Conservation (phyloP, 768 basidiomycete genomes). For the Xerocomus potaroensis region DNA sequence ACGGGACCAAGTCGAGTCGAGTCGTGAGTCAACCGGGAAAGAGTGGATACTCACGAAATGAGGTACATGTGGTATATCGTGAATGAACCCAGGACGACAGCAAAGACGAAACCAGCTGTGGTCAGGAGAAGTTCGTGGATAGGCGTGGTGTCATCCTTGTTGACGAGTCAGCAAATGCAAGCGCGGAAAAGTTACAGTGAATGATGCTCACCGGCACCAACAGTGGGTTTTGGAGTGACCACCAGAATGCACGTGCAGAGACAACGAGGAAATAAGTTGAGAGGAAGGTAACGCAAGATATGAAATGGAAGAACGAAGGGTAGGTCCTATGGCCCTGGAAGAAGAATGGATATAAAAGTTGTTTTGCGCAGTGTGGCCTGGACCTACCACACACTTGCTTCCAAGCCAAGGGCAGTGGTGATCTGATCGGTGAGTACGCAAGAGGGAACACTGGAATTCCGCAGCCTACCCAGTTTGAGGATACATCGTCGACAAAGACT, state of each 20-base stretch:
- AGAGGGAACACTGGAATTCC: background rate
- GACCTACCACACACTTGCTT: slow-evolving; percentile 65
- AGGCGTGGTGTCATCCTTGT: slow-evolving; percentile 59
- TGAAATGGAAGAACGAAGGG: slow-evolving; percentile 78
- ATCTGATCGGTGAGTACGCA: slow-evolving; percentile 41
- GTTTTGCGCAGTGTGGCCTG: background rate
- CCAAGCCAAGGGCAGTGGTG: slow-evolving; percentile 89
- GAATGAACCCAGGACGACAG: slow-evolving; percentile 72
- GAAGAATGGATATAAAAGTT: background rate
- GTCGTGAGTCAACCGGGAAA: background rate
- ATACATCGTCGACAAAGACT: slow-evolving; percentile 71
- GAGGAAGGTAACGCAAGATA: slow-evolving; percentile 58
- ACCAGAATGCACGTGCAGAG: slow-evolving; percentile 50
- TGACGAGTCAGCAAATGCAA: slow-evolving; percentile 2
- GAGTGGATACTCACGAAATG: slow-evolving; percentile 49
- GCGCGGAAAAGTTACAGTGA: background rate
- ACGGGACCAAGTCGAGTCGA: background rate
- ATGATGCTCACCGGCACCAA: slow-evolving; percentile 46
- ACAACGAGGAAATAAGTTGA: slow-evolving; percentile 57
- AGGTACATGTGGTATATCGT: slow-evolving; percentile 74
- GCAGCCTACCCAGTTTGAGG: slow-evolving; percentile 71
- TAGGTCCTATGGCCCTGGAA: slow-evolving; percentile 77
- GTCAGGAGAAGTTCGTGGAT: slow-evolving; percentile 66
- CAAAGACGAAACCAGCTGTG: slow-evolving; percentile 55
- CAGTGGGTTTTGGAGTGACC: slow-evolving; percentile 62